These are phyloP conservation scores for Cerrena zonata DNA, from an alignment of 1,284 basidiomycete species.

Conservation along the genomic window DNA sequence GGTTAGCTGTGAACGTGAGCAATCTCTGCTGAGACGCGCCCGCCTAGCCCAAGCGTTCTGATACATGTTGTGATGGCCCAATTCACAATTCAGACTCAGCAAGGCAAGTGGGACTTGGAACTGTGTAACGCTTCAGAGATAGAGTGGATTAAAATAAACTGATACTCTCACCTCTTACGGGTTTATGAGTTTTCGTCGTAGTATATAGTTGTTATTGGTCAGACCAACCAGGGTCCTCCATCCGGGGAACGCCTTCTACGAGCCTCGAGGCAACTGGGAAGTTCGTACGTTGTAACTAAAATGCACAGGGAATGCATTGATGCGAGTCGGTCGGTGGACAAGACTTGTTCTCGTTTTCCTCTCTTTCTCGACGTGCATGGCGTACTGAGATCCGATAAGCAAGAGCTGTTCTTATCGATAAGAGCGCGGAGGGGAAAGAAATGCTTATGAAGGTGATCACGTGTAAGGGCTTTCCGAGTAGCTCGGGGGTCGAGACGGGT, in stretches of 20 bases:
- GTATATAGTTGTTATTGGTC: neutral
- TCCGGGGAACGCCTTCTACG: slow-evolving; percentile 12
- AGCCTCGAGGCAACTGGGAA: slow-evolving; percentile 17
- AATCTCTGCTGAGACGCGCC: too few relatives aligned
- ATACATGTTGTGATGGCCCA: too few relatives aligned
- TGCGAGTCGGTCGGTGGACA: neutral
- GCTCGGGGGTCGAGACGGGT: neutral
- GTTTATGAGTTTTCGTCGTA: neutral
- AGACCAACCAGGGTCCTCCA: neutral
- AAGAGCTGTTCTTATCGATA: slow-evolving; percentile 20
- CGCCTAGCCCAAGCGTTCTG: too few relatives aligned
- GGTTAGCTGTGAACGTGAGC: too few relatives aligned
- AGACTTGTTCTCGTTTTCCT: neutral
- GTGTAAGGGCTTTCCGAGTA: neutral
- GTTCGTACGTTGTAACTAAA: too few relatives aligned
- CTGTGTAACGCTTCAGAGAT: neutral
- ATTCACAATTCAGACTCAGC: neutral
- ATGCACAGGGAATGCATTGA: too few relatives aligned
- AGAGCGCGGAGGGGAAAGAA: neutral
- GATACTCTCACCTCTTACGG: neutral
- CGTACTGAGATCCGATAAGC: slow-evolving; percentile 22
- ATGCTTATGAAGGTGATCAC: slow-evolving; percentile 1
- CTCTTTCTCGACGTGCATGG: too few relatives aligned
- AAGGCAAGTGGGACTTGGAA: neutral
- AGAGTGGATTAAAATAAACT: neutral